Conservation (phyloP, 148 eudicot genomes). For the Nepenthes gracilis region DNA sequence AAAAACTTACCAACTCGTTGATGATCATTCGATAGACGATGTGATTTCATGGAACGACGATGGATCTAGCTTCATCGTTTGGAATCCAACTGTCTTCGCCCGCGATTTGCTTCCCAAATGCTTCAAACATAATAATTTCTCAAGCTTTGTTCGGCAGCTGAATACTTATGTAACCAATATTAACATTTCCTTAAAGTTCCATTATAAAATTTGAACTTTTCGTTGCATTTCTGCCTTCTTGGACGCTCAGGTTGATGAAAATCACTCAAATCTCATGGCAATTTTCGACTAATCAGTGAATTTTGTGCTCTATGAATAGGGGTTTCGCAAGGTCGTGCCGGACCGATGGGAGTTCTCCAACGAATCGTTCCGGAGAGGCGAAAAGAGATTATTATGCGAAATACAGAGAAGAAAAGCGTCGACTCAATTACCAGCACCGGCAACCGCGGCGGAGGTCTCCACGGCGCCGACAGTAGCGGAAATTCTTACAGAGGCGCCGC, state of each 20-base stretch:
- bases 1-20: constrained; percentile 77
- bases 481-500: neutral
- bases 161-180: constrained; percentile 60
- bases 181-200: neutral
- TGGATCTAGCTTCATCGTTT: constrained; percentile 79
- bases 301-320: constrained; percentile 22
- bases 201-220: too few species aligned
- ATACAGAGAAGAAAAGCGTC: constrained; percentile 65
- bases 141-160: constrained; percentile 85
- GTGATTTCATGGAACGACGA: constrained; percentile 90
- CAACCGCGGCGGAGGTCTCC: constrained; percentile 7
- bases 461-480: constrained; percentile 13
- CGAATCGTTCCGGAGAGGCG: constrained; percentile 61
- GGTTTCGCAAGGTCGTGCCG: constrained; percentile 82
- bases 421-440: constrained; percentile 7
- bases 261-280: too few species aligned
- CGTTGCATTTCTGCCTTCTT: too few species aligned
- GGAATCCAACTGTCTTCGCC: constrained; percentile 91
- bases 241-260: too few species aligned
- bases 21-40: constrained; percentile 60
- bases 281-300: too few species aligned
- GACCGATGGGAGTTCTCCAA: constrained; percentile 92
- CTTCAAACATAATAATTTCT: constrained; percentile 92
- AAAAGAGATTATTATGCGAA: constrained; percentile 51
- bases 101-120: constrained; percentile 83